phyloP scores from a whole-genome alignment of 78 protist genomes.

The Protostelium mycophagum region DNA sequence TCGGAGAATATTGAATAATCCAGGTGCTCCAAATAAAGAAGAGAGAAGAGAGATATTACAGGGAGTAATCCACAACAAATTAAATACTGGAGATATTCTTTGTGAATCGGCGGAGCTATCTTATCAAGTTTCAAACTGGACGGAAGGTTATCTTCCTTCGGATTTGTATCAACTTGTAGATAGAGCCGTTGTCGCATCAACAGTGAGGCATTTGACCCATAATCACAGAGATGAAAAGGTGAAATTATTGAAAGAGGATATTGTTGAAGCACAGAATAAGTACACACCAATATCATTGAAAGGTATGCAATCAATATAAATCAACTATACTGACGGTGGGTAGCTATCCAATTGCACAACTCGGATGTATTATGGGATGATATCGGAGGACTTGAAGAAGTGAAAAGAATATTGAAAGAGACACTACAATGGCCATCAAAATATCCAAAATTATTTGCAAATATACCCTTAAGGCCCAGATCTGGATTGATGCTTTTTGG shows the following conservation, averaged over 20 bases:
- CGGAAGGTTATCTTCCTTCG: neutral
- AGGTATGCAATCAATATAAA: conserved; percentile 34
- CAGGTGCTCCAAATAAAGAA: neutral
- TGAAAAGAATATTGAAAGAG: conserved; percentile 49
- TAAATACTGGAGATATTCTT: neutral
- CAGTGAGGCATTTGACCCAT: neutral
- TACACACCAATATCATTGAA: neutral
- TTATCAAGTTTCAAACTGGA: neutral
- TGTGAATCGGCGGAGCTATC: neutral
- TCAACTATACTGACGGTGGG: conserved; percentile 42
- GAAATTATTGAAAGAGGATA: neutral
- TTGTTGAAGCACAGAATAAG: neutral
- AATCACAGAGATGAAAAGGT: neutral
- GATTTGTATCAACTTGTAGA: neutral
- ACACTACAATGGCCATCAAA: conserved; percentile 70
- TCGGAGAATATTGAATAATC: neutral
- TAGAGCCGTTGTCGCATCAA: neutral
- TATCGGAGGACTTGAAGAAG: conserved; percentile 53
- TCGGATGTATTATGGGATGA: conserved; percentile 54
- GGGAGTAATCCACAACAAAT: neutral
- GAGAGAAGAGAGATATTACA: neutral
- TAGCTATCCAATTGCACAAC: conserved; percentile 25
- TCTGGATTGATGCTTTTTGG: conserved; percentile 84
- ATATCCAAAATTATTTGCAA: conserved; percentile 57
- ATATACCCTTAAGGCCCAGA: conserved; percentile 53